Conservation (phyloP, 441 rosid species). For the Isatis lusitanica region DNA sequence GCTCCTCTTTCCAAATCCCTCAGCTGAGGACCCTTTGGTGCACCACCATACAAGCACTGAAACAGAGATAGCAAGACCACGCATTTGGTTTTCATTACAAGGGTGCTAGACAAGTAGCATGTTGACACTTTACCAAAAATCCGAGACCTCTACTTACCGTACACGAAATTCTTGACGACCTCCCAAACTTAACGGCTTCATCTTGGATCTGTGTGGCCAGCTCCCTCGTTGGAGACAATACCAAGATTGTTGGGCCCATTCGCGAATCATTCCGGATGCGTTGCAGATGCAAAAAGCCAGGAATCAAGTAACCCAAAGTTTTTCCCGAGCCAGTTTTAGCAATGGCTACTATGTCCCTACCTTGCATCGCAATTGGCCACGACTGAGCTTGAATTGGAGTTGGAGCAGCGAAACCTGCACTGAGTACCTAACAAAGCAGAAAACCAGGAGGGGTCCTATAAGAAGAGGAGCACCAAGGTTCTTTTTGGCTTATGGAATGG, state of each 20-base stretch:
- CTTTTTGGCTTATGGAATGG: conserved; percentile 41
- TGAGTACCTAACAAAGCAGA: conserved; percentile 81
- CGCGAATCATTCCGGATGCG: conserved; percentile 60
- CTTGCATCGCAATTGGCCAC: conserved; percentile 94
- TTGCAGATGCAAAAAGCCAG: conserved; percentile 85
- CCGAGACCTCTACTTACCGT: conserved; percentile 50
- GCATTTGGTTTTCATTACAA: background rate
- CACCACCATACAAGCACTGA: conserved; percentile 98
- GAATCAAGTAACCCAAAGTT: conserved; percentile 93
- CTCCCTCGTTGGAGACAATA: conserved; percentile 97
- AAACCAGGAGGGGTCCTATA: conserved; percentile 58
- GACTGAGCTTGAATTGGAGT: conserved; percentile 99
- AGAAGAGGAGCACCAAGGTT: conserved; percentile 54
- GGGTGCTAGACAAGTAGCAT: background rate
- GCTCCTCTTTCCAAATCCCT: conserved; percentile 91
- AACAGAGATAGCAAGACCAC: conserved; percentile 22
- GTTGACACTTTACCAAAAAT: background rate
- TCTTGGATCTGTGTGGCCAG: conserved; percentile 96
- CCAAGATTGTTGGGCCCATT: conserved; percentile 93
- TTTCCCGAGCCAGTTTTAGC: conserved; percentile 99
- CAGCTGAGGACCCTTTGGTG: conserved; percentile 93
- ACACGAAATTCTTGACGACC: conserved; percentile 84
- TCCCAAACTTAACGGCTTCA: conserved; percentile 93
- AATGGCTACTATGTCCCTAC: conserved; percentile 94
- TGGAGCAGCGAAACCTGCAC: conserved; percentile 93